Evolutionary conservation across 805 yeast genomes (phyloP).

Genomic region (Yamadazyma philogaea): DNA sequence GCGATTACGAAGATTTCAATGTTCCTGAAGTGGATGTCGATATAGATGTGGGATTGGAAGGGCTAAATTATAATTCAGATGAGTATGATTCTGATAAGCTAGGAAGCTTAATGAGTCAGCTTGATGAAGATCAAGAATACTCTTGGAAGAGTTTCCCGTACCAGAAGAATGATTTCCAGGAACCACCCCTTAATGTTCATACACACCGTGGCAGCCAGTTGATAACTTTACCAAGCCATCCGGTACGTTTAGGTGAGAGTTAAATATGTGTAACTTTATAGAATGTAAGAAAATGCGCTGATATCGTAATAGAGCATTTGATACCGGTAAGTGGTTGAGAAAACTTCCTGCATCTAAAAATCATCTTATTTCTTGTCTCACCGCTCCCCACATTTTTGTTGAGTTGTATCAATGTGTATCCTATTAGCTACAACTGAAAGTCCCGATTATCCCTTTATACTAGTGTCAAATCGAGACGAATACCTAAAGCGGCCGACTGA

Average conservation of each 20-base stretch:
- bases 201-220: background rate
- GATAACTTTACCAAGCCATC: background rate
- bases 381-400: slow-evolving; percentile 8
- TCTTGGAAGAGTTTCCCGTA: slow-evolving; percentile 1
- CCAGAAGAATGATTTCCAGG: slow-evolving; percentile 1
- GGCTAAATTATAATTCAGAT: slow-evolving; percentile 1
- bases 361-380: background rate
- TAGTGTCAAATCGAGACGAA: slow-evolving; percentile 87
- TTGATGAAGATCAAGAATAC: slow-evolving; percentile 2
- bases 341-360: background rate
- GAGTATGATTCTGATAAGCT: slow-evolving; percentile 8
- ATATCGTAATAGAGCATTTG: too few species aligned
- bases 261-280: too few species aligned
- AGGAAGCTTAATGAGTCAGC: background rate
- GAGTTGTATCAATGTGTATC: slow-evolving; percentile 69
- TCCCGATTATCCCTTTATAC: slow-evolving; percentile 69
- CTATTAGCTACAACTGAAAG: slow-evolving; percentile 64
- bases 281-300: too few species aligned
- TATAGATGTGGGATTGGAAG: slow-evolving; percentile 3
- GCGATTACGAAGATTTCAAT: slow-evolving; percentile 6
- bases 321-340: too few species aligned
- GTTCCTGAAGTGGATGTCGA: slow-evolving; percentile 6
- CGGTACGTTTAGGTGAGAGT: background rate
- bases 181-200: background rate
- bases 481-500: slow-evolving; percentile 70